Conservation (phyloP, 1,284 basidiomycete genomes). For the Porodaedalea pini region DNA sequence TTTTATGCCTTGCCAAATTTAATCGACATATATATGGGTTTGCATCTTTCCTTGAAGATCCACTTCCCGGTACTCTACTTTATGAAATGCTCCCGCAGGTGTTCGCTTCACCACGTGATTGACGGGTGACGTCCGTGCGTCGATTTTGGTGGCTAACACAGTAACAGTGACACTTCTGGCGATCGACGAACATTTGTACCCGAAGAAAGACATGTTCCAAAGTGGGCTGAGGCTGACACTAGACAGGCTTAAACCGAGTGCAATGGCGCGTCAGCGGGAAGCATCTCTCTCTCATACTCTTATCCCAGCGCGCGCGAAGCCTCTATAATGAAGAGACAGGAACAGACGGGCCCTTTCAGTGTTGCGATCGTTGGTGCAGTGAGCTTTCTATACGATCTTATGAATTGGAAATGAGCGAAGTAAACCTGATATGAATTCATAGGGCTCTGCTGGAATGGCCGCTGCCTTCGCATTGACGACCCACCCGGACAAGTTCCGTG, state of each 20-base stretch:
- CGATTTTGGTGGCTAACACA: too few species aligned
- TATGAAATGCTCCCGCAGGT: too few species aligned
- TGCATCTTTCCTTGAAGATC: too few species aligned
- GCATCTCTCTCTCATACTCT: neutral
- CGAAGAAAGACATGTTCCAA: too few species aligned
- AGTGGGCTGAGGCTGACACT: neutral
- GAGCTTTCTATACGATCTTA: neutral
- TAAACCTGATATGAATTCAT: neutral
- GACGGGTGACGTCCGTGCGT: conserved; percentile 1
- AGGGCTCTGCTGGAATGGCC: conserved; percentile 41
- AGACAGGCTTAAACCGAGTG: neutral
- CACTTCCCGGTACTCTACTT: too few species aligned
- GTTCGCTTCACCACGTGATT: neutral
- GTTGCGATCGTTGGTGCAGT: conserved; percentile 21
- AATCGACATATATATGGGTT: too few species aligned
- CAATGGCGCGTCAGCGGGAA: neutral
- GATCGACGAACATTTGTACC: too few species aligned
- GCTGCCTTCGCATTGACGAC: conserved; percentile 52
- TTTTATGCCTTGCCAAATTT: too few species aligned
- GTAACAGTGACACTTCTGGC: too few species aligned
- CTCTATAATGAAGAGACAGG: neutral
- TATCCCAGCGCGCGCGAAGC: neutral
- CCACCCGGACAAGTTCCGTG: conserved; percentile 53
- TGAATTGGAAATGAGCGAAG: neutral
- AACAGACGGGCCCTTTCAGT: neutral